Base-by-base conservation (phyloP, 352 stramenopile genomes). In the Peronospora tabacina region DNA sequence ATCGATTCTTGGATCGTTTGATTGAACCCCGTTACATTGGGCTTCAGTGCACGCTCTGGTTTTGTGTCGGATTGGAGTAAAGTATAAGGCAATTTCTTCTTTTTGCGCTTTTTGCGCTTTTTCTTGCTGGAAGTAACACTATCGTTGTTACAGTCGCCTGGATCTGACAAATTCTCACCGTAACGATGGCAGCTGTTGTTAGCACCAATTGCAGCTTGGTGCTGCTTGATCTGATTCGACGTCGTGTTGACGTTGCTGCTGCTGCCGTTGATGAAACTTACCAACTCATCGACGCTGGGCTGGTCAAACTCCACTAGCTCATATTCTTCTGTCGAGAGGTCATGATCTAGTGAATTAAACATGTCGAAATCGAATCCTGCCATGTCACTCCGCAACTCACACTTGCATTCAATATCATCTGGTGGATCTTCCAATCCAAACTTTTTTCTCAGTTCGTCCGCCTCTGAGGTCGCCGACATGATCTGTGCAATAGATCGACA, bases 401-500 rank as follows among this genome's bases (percentile, higher is more conserved):
- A 85, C 41, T 55, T 82, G 49, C 70, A 82, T 9, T 81, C 65
- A 30, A 68, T 58, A 13, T 56, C 53, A 13, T 56, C 53, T 13
- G 44, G 58, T 6, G 64, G 52, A 20, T 87, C 75, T 37, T 87
- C 68, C n/a, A 90, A 49, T 0, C 75, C 76, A 55, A 90, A 90
- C 30, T 90, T 87, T 38, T 87, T 77, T 36, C 79, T 60, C 46
- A 90, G 66, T 37, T 90, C 75, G 37, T 88, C 71, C 0, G 79
- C 75, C 7, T 82, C 79, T 24, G 83, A 80, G 12, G 76, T 88
- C 29, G 76, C 77, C 10, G 79, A 90, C 79, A 90, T 90, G 51
- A 90, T 90, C 58, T 88, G 76, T 9, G 79, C 74, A 52, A 90
- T 90, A 9, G 79, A 87, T 1, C 76, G 74, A 51, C 79, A 90